Conservation (phyloP, 768 basidiomycete genomes). For the Macrolepiota dolichaula region DNA sequence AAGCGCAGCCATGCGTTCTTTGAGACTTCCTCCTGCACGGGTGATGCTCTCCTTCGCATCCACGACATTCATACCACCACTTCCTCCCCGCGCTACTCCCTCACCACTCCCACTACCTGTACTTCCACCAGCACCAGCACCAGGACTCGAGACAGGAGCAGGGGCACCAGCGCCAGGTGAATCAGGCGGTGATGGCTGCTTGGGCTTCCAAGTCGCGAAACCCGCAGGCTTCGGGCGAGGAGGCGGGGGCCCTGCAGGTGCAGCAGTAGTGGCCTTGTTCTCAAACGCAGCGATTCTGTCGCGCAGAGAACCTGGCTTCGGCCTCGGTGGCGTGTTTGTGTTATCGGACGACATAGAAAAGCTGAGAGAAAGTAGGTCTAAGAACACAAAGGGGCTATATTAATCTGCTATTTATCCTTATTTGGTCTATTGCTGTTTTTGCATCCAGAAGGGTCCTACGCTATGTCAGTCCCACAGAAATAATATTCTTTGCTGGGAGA, state of each 20-base stretch:
- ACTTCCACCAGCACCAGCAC: neutral
- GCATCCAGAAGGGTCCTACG: constrained; percentile 18
- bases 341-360: constrained; percentile 44
- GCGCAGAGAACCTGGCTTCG: constrained; percentile 74
- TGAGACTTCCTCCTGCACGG: constrained; percentile 68
- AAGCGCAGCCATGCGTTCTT: constrained; percentile 93
- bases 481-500: neutral
- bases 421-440: constrained; percentile 5
- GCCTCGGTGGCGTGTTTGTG: constrained; percentile 48
- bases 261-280: constrained; percentile 46
- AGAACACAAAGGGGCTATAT: neutral
- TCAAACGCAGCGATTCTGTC: constrained; percentile 91
- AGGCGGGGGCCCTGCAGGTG: constrained; percentile 41
- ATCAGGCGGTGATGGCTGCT: constrained; percentile 47
- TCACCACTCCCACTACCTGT: constrained; percentile 30
- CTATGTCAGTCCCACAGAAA: neutral
- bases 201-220: constrained; percentile 68
- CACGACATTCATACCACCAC: constrained; percentile 67
- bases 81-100: neutral
- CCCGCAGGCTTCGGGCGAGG: constrained; percentile 67
- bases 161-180: constrained; percentile 20
- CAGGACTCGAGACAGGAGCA: constrained; percentile 18
- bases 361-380: neutral
- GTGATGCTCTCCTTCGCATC: constrained; percentile 89
- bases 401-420: neutral